Evolutionary conservation across 495 filamentous ascomycete genomes (phyloP), one percentile per base, ranked within the genome.

Genomic region (Xylaria flabelliformis): DNA sequence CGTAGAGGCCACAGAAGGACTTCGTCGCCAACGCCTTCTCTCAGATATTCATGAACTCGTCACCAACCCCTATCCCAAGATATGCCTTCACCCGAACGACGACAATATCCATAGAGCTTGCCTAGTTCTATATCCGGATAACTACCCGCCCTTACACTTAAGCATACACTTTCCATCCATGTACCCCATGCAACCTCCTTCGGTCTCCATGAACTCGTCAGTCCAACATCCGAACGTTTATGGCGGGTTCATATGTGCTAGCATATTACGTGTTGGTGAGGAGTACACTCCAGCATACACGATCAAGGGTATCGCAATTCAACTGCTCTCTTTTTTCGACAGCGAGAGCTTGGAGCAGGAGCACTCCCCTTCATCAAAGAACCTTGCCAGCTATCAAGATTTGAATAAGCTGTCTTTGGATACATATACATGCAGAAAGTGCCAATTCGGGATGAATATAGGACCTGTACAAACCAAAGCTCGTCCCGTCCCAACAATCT

Each of bases 301-400:
- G 2, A 80, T 87, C 39, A 85, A 84, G 73, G 80, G 82, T 32
- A 84, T 86, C 70, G 78, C 78, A 56, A 83, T 88, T 68, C 85
- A 90, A 76, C 75, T 88, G 50, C 83, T 91, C 75, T 90, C 86
- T 81, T 88, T 91, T 83, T 85, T 91, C 81, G 82, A 85, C 73
- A 85, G 87, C 71, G 83, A 87, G 73, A 78, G 69, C 55, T 46
- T 87, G 21, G 85, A 86, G 66, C 84, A 87, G 64, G 76, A 77
- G 4, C 7, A 67, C 32, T 42, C 67, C 32, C 71, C 69, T 1
- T n/a, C 3, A 1, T 66, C 17, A n/a, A 19, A 39, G 36, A 19
- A 53, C 3, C 53, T 78, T 24, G 36, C 44, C 8, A 9, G 0
- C 0, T 73, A 59, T 53, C 58, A 36, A 41, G 42, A 26, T 3